These are phyloP conservation scores for Talaromyces sp. DNA, from an alignment of 2,329 filamentous ascomycete species.

Conservation along the genomic window DNA sequence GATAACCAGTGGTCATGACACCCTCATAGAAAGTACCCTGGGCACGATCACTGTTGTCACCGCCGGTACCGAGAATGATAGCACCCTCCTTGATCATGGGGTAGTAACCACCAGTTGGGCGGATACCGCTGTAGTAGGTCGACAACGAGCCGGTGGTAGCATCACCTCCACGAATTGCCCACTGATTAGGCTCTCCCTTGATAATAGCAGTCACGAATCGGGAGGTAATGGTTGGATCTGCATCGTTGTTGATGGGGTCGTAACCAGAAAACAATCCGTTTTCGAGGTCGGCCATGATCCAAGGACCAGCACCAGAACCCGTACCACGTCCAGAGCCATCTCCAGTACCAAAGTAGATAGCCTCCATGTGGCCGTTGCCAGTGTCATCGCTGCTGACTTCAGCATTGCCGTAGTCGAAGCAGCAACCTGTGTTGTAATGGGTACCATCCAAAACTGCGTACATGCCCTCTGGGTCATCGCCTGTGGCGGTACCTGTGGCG, in stretches of 20 bases:
- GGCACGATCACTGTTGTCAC: conserved; percentile 13
- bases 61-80: conserved; percentile 16
- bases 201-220: conserved; percentile 14
- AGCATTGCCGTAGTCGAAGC: conserved; percentile 16
- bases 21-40: conserved; percentile 17
- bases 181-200: conserved; percentile 13
- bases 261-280: conserved; percentile 16
- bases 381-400: conserved; percentile 9
- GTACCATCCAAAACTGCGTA: conserved; percentile 16
- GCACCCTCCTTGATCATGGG: conserved; percentile 15
- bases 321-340: conserved; percentile 16
- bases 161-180: conserved; percentile 17
- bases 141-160: conserved; percentile 10
- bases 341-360: conserved; percentile 17
- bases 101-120: conserved; percentile 9
- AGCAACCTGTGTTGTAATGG: conserved; percentile 15
- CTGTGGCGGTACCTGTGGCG: not conserved
- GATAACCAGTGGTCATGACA: conserved; percentile 15
- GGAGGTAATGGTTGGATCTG: conserved; percentile 14
- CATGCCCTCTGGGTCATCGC: conserved; percentile 13
- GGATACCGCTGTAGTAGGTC: conserved; percentile 14
- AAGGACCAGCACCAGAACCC: conserved; percentile 13
- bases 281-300: conserved; percentile 18
- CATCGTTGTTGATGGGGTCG: conserved; percentile 14
- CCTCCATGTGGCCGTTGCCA: conserved; percentile 17